Evolutionary conservation across 73 alveolate species (phyloP).

Genomic region (Loxodes magnus): DNA sequence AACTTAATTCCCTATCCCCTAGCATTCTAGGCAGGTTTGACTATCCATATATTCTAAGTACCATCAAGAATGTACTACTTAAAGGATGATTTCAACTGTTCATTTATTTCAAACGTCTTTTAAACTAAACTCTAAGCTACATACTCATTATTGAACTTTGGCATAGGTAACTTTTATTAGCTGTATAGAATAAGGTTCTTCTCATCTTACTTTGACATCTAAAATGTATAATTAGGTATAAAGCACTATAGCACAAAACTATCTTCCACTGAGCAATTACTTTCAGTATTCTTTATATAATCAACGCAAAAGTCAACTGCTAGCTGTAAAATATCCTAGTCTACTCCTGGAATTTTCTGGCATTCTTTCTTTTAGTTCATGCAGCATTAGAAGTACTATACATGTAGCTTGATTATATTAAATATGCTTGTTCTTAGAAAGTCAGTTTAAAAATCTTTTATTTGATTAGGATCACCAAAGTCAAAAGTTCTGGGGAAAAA

Average conservation of each 20-base stretch:
- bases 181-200: constrained; percentile 1
- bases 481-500: constrained; percentile 46
- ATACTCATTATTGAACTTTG: constrained; percentile 4
- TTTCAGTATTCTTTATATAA: constrained; percentile 9
- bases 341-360: not conserved
- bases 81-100: constrained; percentile 2
- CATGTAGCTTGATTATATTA: constrained; percentile 24
- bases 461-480: constrained; percentile 19
- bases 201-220: not conserved
- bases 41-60: constrained; percentile 67
- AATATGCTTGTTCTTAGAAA: constrained; percentile 24
- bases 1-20: constrained; percentile 72
- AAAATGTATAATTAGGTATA: not conserved
- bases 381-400: constrained; percentile 1
- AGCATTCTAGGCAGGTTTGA: constrained; percentile 79
- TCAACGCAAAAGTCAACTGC: not conserved
- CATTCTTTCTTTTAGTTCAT: not conserved
- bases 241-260: constrained; percentile 10
- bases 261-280: not conserved
- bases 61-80: constrained; percentile 39
- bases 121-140: constrained; percentile 18
- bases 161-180: constrained; percentile 2
- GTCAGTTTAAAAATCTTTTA: constrained; percentile 26
- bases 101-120: constrained; percentile 13
- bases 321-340: not conserved